Evolutionary conservation across 73 alveolate genomes (phyloP).

Genomic region (Blepharisma stoltei): DNA sequence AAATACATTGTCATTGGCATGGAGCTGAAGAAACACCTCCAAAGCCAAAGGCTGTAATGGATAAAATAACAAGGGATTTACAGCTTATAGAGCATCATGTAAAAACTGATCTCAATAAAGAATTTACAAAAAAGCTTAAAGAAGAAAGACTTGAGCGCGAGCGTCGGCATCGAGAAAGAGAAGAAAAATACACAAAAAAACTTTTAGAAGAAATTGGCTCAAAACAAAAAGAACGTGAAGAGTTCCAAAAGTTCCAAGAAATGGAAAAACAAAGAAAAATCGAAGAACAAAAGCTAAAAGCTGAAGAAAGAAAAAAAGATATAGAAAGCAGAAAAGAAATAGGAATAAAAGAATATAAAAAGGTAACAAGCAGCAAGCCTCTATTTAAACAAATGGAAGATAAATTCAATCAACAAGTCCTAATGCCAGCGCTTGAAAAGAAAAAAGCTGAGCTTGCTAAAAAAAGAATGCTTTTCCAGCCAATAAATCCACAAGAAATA

Average conservation of each 20-base stretch:
- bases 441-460: constrained; percentile 26
- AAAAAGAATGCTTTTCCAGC: constrained; percentile 18
- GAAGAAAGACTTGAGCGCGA: not conserved
- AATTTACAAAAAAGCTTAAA: constrained; percentile 4
- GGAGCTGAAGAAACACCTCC: constrained; percentile 4
- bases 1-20: too few species aligned
- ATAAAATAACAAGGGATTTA: not conserved
- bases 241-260: not conserved
- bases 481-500: not conserved
- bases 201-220: not conserved
- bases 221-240: not conserved
- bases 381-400: constrained; percentile 18
- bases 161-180: not conserved
- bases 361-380: not conserved
- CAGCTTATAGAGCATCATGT: not conserved
- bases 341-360: not conserved
- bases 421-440: constrained; percentile 23
- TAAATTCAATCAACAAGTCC: constrained; percentile 8
- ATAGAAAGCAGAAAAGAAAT: not conserved
- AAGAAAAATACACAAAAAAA: not conserved
- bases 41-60: not conserved
- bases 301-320: not conserved
- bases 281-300: not conserved
- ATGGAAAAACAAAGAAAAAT: not conserved
- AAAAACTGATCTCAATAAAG: not conserved